Evolutionary conservation across 2,329 filamentous ascomycete genomes (phyloP).

Genomic region (Fusarium cicatricum): DNA sequence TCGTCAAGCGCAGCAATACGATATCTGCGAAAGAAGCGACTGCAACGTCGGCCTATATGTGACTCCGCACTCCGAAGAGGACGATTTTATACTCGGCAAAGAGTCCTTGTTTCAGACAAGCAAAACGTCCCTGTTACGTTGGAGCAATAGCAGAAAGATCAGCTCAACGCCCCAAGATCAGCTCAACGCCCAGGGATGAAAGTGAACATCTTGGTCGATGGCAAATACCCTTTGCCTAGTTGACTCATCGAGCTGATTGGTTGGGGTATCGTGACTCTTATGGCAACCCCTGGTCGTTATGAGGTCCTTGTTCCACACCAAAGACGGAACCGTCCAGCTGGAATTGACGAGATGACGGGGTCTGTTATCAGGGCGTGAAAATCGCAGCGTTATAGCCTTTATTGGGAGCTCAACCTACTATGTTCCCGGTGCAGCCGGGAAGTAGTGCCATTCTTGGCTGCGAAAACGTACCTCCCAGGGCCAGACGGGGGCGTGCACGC

Average conservation of each 20-base stretch:
- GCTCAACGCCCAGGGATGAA: background rate
- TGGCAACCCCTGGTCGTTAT: constrained; percentile 7
- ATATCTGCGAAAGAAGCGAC: constrained; percentile 3
- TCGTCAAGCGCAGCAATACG: background rate
- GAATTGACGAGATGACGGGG: constrained; percentile 31
- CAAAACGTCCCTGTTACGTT: no score
- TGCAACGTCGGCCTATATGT: constrained; percentile 7
- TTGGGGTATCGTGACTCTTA: background rate
- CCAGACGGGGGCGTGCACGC: no score
- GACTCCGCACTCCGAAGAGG: background rate
- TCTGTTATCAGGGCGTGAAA: constrained; percentile 9
- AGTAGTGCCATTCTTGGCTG: no score
- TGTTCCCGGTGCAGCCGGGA: no score
- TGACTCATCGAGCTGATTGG: constrained; percentile 11
- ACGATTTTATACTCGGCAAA: background rate
- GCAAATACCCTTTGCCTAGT: background rate
- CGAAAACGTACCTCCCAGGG: no score
- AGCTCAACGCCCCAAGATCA: background rate
- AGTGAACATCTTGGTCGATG: background rate
- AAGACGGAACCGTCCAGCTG: constrained; percentile 29
- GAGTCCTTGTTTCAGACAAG: constrained; percentile 9
- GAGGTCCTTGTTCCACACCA: constrained; percentile 4
- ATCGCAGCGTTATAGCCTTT: constrained; percentile 11
- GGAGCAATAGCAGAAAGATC: background rate
- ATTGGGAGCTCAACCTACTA: no score